Conservation (phyloP, 768 basidiomycete genomes). For the Saitozyma podzolica region DNA sequence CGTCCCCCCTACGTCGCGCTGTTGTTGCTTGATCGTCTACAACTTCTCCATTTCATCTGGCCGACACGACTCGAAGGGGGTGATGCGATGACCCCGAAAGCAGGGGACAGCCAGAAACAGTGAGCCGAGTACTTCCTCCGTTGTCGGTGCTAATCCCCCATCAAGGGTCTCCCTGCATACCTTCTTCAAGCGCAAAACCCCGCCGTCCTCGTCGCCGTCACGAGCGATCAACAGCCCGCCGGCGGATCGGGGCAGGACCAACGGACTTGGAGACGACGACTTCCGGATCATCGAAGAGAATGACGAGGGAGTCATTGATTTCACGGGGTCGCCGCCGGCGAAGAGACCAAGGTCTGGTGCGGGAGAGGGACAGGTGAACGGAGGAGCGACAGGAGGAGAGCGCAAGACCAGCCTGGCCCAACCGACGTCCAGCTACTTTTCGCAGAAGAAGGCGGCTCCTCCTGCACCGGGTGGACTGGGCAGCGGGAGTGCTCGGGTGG, state of each 20-base stretch:
- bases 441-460: not conserved
- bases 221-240: slow-evolving; percentile 1
- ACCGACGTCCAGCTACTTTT: not conserved
- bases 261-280: not conserved
- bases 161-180: slow-evolving; percentile 20
- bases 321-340: slow-evolving; percentile 26
- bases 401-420: not conserved
- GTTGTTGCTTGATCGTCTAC: not conserved
- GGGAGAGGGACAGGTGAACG: slow-evolving; percentile 1
- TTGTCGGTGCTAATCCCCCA: not conserved
- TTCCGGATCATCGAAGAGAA: slow-evolving; percentile 5
- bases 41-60: not conserved
- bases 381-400: slow-evolving; percentile 1
- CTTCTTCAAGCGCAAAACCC: slow-evolving; percentile 49
- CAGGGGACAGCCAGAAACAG: slow-evolving; percentile 1
- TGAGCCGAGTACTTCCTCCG: not conserved
- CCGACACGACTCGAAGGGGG: not conserved
- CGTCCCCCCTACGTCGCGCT: not conserved
- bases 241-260: not conserved
- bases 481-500: not conserved
- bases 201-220: slow-evolving; percentile 22
- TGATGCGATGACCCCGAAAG: not conserved
- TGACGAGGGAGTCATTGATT: slow-evolving; percentile 25
- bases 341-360: slow-evolving; percentile 22
- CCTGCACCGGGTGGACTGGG: not conserved